phyloP scores from a whole-genome alignment of 345 rosid species.

The Eutrema japonicum region DNA sequence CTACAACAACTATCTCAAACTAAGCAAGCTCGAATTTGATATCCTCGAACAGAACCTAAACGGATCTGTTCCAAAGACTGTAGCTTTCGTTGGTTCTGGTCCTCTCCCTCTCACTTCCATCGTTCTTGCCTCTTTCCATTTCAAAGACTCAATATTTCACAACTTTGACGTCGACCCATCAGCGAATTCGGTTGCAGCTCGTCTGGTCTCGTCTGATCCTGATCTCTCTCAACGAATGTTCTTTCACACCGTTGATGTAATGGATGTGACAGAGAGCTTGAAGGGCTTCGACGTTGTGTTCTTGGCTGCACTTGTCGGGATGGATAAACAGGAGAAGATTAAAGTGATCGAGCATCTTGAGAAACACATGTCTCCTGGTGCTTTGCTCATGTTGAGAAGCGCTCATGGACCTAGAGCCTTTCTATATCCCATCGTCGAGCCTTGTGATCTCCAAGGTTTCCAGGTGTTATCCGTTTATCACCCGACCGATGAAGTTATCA shows the following conservation, averaged over 20 bases:
- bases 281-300: slow-evolving; percentile 81
- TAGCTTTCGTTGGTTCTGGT: slow-evolving; percentile 91
- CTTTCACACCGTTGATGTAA: slow-evolving; percentile 67
- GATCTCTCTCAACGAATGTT: slow-evolving; percentile 70
- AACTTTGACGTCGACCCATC: slow-evolving; percentile 75
- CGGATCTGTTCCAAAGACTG: slow-evolving; percentile 48
- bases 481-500: slow-evolving; percentile 85
- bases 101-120: slow-evolving; percentile 87
- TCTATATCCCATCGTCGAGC: slow-evolving; percentile 80
- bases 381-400: slow-evolving; percentile 78
- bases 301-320: slow-evolving; percentile 93
- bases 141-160: slow-evolving; percentile 60
- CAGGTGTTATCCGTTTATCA: slow-evolving; percentile 75
- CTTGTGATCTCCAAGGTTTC: slow-evolving; percentile 73
- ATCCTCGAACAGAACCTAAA: slow-evolving; percentile 53
- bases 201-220: slow-evolving; percentile 61
- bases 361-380: slow-evolving; percentile 75
- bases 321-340: slow-evolving; percentile 72
- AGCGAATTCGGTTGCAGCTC: slow-evolving; percentile 63
- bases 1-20: slow-evolving; percentile 79
- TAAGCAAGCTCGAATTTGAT: slow-evolving; percentile 70
- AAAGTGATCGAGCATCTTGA: slow-evolving; percentile 67
- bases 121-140: slow-evolving; percentile 69
- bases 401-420: slow-evolving; percentile 95
- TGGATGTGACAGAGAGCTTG: slow-evolving; percentile 55